Evolutionary conservation across 176 grass and related monocot genomes (phyloP), one percentile per base, ranked within the genome.

Genomic region (Raddia guianensis): DNA sequence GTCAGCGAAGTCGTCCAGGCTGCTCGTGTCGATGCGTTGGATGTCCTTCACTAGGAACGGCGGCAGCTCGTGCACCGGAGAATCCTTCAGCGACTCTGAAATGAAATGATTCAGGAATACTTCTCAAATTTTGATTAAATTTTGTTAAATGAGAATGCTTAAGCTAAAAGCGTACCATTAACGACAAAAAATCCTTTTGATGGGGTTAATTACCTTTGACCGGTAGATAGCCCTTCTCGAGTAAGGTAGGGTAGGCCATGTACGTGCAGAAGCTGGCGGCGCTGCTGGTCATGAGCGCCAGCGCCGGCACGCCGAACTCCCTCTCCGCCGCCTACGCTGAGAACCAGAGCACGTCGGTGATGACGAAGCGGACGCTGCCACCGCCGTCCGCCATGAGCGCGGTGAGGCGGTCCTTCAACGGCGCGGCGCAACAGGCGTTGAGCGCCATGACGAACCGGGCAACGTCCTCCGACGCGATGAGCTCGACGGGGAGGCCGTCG

Each of bases 401-500:
- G 42, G 53, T 52, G 4, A 80, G 66, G 66, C 18, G 32, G 19
- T 58, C 66, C 1, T 66, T 42, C 66, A 80, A 80, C 66, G 78
- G 66, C 20, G 52, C 66, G 5, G 13, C 53, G 0, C 78, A 80
- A 42, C 18, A 48, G 52, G 3, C 32, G 78, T 80, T 80, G 42
- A 80, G 20, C 20, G 78, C 78, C 52, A 60, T 45, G 40, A 80
- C 53, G 66, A 80, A 80, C 8, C 42, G 10, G 13, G 42, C 52
- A 19, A 80, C 16, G 65, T 80, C 65, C 19, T n/a, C 54, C 9
- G 66, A 80, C 40, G 66, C 66, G 42, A 66, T 66, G 18, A 60
- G 66, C 42, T 80, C 78, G 66, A 52, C 53, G 0, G 66, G 8
- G 66, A 80, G 7, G 66, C 12, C 2, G 16, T 0, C 12, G 53